A percentile compares a stretch with the other conserved stretches of the same genome.
phyloP scores from a whole-genome alignment of 352 stramenopile genomes.

The Globisporangium camurandrum region DNA sequence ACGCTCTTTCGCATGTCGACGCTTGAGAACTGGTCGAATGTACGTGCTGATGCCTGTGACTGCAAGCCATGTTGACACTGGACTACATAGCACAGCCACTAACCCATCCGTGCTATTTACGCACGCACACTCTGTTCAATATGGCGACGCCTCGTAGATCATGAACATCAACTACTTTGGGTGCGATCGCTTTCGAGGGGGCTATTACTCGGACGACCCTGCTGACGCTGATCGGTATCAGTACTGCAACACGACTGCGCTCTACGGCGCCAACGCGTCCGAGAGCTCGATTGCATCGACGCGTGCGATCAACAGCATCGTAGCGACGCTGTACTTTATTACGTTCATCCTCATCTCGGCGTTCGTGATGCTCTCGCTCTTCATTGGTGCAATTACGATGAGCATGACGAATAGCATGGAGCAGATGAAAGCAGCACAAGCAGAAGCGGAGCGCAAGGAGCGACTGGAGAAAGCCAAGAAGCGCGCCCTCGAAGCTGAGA shows the following conservation, averaged over 20 bases:
- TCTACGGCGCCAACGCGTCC: slow-evolving; percentile 48
- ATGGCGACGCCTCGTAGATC: slow-evolving; percentile 19
- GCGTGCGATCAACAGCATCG: slow-evolving; percentile 41
- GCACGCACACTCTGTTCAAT: background rate
- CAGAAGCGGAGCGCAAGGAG: slow-evolving; percentile 57
- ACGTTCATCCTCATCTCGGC: slow-evolving; percentile 85
- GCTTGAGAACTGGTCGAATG: slow-evolving; percentile 73
- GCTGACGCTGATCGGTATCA: slow-evolving; percentile 27
- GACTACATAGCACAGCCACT: background rate
- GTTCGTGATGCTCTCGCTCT: slow-evolving; percentile 87
- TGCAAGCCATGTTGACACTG: background rate
- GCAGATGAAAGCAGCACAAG: slow-evolving; percentile 69
- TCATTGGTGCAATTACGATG: slow-evolving; percentile 89
- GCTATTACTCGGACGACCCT: slow-evolving; percentile 52
- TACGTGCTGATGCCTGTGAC: too few relatives aligned
- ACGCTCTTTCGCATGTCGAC: slow-evolving; percentile 82
- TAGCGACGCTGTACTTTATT: slow-evolving; percentile 72
- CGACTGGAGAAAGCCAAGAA: slow-evolving; percentile 50
- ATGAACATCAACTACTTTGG: slow-evolving; percentile 84
- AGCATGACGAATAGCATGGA: slow-evolving; percentile 88
- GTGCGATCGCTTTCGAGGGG: slow-evolving; percentile 53
- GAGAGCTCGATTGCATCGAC: slow-evolving; percentile 22
- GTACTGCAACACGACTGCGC: slow-evolving; percentile 52
- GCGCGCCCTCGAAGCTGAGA: slow-evolving; percentile 41
- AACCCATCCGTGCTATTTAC: background rate